phyloP scores from a whole-genome alignment of 768 basidiomycete genomes.

The Gautieria morchelliformis region DNA sequence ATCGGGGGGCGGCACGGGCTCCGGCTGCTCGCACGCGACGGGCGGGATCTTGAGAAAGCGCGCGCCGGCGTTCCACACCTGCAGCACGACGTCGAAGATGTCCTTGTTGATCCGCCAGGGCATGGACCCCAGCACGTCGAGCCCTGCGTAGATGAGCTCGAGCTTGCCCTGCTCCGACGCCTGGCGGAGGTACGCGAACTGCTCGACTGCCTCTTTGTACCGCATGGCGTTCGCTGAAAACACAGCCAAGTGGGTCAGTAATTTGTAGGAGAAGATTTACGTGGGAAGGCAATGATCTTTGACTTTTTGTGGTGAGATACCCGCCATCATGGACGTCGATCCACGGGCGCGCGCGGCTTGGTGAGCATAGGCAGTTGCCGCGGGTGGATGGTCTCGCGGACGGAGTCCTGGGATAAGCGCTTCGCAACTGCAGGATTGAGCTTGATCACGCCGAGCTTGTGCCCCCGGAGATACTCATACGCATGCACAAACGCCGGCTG shows the following conservation, averaged over 20 bases:
- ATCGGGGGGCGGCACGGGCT: constrained; percentile 44
- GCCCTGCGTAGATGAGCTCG: constrained; percentile 77
- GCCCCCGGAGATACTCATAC: constrained; percentile 90
- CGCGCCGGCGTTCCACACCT: constrained; percentile 83
- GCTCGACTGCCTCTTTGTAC: constrained; percentile 84
- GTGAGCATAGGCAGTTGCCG: constrained; percentile 95
- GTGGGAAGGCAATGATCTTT: background rate
- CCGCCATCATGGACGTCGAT: constrained; percentile 65
- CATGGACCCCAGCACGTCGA: constrained; percentile 84
- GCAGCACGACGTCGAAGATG: constrained; percentile 63
- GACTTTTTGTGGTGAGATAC: constrained; percentile 72
- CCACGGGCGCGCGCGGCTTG: constrained; percentile 87
- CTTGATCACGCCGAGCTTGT: constrained; percentile 86
- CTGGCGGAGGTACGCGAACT: constrained; percentile 63
- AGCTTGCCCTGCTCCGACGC: constrained; percentile 68
- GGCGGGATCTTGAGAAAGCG: constrained; percentile 81
- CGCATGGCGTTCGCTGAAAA: constrained; percentile 75
- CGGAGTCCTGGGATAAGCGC: constrained; percentile 63
- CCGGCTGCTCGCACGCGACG: constrained; percentile 49
- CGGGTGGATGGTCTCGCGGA: constrained; percentile 72
- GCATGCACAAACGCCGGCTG: constrained; percentile 89
- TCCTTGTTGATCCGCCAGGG: constrained; percentile 83
- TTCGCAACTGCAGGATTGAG: constrained; percentile 75
- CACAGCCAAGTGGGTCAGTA: no score
- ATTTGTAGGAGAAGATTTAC: background rate